Percentiles rank a stretch among this genome's conserved stretches.
Conservation (phyloP, 2,329 filamentous ascomycete species). For the Thelonectria rubi region DNA sequence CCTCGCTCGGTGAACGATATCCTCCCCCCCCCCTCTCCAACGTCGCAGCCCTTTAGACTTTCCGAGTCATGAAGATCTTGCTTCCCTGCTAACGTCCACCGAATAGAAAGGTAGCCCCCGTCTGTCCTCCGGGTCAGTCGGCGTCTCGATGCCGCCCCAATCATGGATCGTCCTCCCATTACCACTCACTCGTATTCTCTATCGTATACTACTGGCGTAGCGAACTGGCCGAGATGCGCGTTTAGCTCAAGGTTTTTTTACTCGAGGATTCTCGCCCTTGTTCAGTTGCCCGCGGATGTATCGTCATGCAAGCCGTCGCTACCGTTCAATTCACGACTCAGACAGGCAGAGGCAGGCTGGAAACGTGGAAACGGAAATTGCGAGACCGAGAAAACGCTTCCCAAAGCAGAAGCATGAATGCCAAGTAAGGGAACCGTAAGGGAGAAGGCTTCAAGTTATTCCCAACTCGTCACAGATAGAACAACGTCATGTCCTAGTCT, state of each 20-base stretch:
- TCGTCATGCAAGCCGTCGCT: neutral
- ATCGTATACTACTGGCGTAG: neutral
- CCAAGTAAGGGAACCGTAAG: neutral
- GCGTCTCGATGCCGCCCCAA: conserved; percentile 16
- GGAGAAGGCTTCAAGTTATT: neutral
- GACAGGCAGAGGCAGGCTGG: neutral
- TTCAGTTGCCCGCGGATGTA: conserved; percentile 17
- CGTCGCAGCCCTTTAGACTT: conserved; percentile 16
- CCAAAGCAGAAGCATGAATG: conserved; percentile 2
- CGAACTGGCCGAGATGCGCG: neutral
- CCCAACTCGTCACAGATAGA: neutral
- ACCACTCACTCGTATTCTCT: conserved; percentile 2
- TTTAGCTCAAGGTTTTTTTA: conserved; percentile 5
- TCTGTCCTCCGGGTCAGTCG: neutral
- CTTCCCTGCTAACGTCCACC: neutral
- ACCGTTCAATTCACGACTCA: neutral
- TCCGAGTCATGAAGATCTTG: conserved; percentile 15
- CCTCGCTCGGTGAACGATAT: neutral
- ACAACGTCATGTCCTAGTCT: neutral
- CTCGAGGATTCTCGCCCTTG: conserved; percentile 13
- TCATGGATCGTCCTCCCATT: conserved; percentile 17
- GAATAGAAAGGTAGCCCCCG: too few relatives aligned
- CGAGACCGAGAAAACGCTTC: neutral
- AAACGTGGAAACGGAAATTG: neutral
- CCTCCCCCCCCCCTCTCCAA: neutral